Conservation (phyloP, 345 rosid species). For the Capsella bursapastoris region DNA sequence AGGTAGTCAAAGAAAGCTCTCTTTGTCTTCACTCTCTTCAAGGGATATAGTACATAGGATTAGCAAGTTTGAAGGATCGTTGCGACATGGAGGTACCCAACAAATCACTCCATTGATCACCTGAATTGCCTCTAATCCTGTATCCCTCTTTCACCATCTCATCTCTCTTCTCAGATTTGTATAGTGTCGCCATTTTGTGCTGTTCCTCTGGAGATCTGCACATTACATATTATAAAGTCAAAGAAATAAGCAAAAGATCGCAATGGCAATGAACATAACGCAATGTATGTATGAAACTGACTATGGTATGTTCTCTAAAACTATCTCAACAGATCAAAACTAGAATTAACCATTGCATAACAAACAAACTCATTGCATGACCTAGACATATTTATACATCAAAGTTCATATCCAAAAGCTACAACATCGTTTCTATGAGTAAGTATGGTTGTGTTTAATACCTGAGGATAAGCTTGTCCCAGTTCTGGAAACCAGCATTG, state of each 20-base stretch:
- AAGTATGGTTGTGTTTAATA: slow-evolving; percentile 22
- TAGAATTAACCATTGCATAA: neutral
- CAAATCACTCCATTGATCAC: slow-evolving; percentile 97
- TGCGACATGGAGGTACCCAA: slow-evolving; percentile 61
- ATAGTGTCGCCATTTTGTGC: slow-evolving; percentile 56
- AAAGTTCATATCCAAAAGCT: neutral
- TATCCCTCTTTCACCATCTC: slow-evolving; percentile 77
- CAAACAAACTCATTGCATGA: neutral
- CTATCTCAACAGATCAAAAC: slow-evolving; percentile 11
- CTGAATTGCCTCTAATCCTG: slow-evolving; percentile 81
- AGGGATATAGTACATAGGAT: slow-evolving; percentile 86
- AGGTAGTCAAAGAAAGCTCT: neutral
- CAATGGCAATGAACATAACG: too few species aligned
- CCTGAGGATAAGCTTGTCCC: slow-evolving; percentile 97
- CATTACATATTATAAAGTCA: neutral
- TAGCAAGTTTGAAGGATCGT: slow-evolving; percentile 88
- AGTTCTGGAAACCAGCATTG: slow-evolving; percentile 67
- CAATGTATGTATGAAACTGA: neutral
- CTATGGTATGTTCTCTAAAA: neutral
- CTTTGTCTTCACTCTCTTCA: slow-evolving; percentile 20
- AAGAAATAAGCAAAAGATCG: neutral
- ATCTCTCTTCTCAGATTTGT: slow-evolving; percentile 74
- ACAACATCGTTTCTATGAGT: neutral
- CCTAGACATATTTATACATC: neutral
- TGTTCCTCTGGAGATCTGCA: slow-evolving; percentile 65